These are phyloP conservation scores for Dioscorea dumetorum DNA, from an alignment of 106 monocot genomes.

Conservation along the genomic window DNA sequence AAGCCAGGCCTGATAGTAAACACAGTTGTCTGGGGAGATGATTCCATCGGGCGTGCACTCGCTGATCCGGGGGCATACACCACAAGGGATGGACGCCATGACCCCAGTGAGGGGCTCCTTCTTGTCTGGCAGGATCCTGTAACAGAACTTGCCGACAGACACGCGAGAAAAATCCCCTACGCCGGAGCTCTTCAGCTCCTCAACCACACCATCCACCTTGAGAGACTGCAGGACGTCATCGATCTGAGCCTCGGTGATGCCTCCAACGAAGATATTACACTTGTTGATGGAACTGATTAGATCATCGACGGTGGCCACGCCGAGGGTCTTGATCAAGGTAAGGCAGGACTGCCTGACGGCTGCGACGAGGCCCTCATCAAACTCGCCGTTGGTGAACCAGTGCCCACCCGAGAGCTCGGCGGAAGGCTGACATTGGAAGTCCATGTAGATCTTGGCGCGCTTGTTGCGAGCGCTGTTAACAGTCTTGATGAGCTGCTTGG, in stretches of 20 bases:
- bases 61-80: neutral
- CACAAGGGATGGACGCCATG: neutral
- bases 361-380: neutral
- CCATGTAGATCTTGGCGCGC: neutral
- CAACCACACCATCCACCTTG: neutral
- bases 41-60: neutral
- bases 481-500: neutral
- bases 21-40: neutral
- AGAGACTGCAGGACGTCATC: neutral
- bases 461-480: neutral
- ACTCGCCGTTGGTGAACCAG: neutral
- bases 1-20: neutral
- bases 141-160: neutral
- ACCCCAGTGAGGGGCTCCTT: neutral
- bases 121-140: neutral
- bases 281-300: neutral
- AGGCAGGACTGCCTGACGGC: neutral
- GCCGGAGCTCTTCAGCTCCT: neutral
- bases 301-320: neutral
- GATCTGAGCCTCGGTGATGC: neutral
- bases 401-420: neutral
- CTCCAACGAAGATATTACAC: neutral
- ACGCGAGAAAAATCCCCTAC: neutral
- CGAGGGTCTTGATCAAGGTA: neutral
- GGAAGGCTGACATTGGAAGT: neutral